These are phyloP conservation scores for Aegilops speltoides DNA, from an alignment of 176 grass and related monocot species.

Conservation along the genomic window DNA sequence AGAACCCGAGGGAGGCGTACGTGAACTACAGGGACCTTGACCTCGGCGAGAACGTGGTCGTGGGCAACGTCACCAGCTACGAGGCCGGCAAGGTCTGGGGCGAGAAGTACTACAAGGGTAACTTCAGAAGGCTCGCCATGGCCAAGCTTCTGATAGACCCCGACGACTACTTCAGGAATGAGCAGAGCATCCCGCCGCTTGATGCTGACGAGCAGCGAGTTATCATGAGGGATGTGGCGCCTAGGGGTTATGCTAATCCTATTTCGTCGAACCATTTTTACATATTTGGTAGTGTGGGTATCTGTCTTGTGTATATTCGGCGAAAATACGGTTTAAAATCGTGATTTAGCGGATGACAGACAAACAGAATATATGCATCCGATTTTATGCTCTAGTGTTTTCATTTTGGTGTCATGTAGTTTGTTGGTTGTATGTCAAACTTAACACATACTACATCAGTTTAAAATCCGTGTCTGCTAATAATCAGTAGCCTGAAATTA, in stretches of 20 bases:
- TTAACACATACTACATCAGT: too few species aligned
- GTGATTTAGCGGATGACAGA: neutral
- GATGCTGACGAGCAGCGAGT: neutral
- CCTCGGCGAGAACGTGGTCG: neutral
- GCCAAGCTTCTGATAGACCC: neutral
- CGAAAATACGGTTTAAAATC: neutral
- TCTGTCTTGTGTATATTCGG: neutral
- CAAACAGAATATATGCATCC: neutral
- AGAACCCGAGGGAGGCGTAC: neutral
- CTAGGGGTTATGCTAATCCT: neutral
- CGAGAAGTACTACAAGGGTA: neutral
- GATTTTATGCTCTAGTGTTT: neutral
- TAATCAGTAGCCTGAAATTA: too few species aligned
- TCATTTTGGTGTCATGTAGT: neutral
- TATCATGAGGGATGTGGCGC: neutral
- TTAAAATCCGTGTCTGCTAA: too few species aligned
- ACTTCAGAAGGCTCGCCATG: neutral
- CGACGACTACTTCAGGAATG: neutral
- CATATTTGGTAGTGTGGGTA: neutral
- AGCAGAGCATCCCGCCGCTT: slow-evolving; percentile 10
- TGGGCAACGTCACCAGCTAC: neutral
- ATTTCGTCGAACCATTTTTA: neutral
- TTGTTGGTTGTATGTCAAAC: too few species aligned
- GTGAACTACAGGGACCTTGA: neutral
- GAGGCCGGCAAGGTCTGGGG: neutral